A percentile compares a stretch with the other conserved stretches of the same genome.
Evolutionary conservation across 2,329 filamentous ascomycete species (phyloP).

Genomic region (Verticillium longisporum): DNA sequence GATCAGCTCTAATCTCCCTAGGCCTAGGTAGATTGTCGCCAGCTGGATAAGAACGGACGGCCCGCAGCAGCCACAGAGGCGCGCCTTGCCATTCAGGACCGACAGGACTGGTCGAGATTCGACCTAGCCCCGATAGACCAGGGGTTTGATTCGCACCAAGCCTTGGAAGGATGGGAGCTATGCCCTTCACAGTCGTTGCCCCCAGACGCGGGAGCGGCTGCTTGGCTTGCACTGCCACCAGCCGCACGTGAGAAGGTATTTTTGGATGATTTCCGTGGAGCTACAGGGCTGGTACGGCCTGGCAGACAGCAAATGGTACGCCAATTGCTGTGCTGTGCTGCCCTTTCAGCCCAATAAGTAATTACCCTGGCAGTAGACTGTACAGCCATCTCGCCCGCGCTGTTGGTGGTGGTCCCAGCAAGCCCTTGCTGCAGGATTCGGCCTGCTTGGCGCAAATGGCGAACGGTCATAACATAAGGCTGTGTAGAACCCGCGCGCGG

Average conservation of each 20-base stretch:
- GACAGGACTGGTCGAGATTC: not conserved
- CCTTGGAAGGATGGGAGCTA: not conserved
- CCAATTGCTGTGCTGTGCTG: not conserved
- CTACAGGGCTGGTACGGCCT: not conserved
- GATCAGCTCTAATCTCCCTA: not conserved
- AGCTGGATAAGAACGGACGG: not conserved
- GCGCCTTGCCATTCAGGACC: not conserved
- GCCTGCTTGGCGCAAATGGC: not conserved
- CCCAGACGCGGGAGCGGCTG: not conserved
- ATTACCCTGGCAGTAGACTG: not conserved
- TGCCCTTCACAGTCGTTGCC: not conserved
- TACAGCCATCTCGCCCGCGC: not conserved
- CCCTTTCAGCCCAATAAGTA: not conserved
- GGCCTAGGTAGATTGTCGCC: not conserved
- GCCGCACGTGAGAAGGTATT: not conserved
- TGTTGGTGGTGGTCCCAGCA: not conserved
- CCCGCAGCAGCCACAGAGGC: not conserved
- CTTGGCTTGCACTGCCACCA: not conserved
- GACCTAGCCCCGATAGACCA: not conserved
- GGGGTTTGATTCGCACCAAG: not conserved
- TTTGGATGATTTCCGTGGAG: not conserved
- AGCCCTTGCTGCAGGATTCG: not conserved
- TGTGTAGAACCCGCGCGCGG: not conserved
- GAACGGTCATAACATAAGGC: not conserved
- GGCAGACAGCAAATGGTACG: not conserved